These are phyloP conservation scores for Arctium lappa DNA, from an alignment of 129 eudicot species.

Conservation along the genomic window DNA sequence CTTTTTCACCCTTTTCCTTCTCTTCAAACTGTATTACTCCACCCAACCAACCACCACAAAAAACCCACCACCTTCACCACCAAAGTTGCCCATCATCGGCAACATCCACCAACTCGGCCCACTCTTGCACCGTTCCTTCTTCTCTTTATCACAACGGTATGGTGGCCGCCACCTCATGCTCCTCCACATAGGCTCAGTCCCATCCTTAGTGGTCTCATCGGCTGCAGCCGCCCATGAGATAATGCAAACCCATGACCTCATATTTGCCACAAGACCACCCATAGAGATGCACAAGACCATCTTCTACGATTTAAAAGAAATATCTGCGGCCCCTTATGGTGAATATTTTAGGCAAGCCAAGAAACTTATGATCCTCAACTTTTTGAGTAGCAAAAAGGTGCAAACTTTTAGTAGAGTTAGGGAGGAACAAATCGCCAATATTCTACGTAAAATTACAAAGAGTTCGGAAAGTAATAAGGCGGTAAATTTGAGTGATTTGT, in stretches of 20 bases:
- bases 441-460: constrained; percentile 32
- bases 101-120: constrained; percentile 46
- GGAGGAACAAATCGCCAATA: constrained; percentile 28
- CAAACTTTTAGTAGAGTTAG: constrained; percentile 27
- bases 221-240: constrained; percentile 43
- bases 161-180: constrained; percentile 40
- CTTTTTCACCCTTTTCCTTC: constrained; percentile 9
- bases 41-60: background rate
- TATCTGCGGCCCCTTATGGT: constrained; percentile 42
- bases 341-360: constrained; percentile 56
- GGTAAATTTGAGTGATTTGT: background rate
- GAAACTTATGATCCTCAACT: constrained; percentile 43
- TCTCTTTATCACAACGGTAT: constrained; percentile 25
- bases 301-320: constrained; percentile 32
- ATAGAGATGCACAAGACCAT: constrained; percentile 5
- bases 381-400: constrained; percentile 46
- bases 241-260: constrained; percentile 47
- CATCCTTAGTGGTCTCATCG: constrained; percentile 39
- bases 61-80: constrained; percentile 51
- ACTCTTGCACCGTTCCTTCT: constrained; percentile 41
- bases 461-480: background rate
- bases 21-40: constrained; percentile 1
- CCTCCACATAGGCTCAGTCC: constrained; percentile 42
- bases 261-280: constrained; percentile 40
- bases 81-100: constrained; percentile 50